These are phyloP conservation scores for Dactylonectria macrodidyma DNA, from an alignment of 2,329 filamentous ascomycete genomes.

Conservation along the genomic window DNA sequence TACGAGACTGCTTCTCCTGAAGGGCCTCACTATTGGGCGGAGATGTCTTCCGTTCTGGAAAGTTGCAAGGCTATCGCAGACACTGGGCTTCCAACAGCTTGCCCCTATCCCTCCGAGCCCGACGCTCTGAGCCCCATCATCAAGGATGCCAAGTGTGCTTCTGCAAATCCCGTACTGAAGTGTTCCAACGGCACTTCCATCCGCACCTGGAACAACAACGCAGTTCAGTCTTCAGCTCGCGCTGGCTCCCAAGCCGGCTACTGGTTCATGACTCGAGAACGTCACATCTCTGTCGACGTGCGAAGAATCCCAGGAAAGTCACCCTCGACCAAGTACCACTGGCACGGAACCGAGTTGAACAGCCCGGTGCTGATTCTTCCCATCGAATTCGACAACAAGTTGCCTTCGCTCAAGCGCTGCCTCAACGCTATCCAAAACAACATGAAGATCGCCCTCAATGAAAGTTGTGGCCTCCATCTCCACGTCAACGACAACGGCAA, in stretches of 20 bases:
- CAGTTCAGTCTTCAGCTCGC: background rate
- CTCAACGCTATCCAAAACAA: slow-evolving; percentile 36
- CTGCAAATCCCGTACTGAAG: slow-evolving; percentile 29
- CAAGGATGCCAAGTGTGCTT: slow-evolving; percentile 20
- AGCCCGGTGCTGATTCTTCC: slow-evolving; percentile 40
- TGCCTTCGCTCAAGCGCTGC: slow-evolving; percentile 41
- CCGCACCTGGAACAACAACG: slow-evolving; percentile 40
- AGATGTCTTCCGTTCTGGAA: slow-evolving; percentile 31
- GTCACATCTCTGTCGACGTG: slow-evolving; percentile 40
- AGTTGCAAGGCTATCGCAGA: slow-evolving; percentile 42
- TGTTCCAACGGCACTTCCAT: slow-evolving; percentile 28
- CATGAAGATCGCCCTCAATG: slow-evolving; percentile 45
- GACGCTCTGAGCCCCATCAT: slow-evolving; percentile 23
- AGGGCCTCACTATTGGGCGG: slow-evolving; percentile 4
- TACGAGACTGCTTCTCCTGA: slow-evolving; percentile 4
- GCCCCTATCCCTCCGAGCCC: slow-evolving; percentile 15
- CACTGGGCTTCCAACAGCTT: slow-evolving; percentile 40
- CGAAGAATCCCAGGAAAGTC: slow-evolving; percentile 30
- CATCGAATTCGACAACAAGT: slow-evolving; percentile 36
- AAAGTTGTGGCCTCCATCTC: slow-evolving; percentile 45
- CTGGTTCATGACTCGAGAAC: slow-evolving; percentile 44
- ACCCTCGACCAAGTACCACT: slow-evolving; percentile 40
- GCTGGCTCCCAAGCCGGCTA: slow-evolving; percentile 28
- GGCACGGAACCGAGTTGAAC: slow-evolving; percentile 47
- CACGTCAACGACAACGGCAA: slow-evolving; percentile 42